A percentile compares a stretch with the other conserved stretches of the same genome.
Evolutionary conservation across 371 early-diverging fungal species (phyloP).

Genomic region (Apophysomyces elegans): DNA sequence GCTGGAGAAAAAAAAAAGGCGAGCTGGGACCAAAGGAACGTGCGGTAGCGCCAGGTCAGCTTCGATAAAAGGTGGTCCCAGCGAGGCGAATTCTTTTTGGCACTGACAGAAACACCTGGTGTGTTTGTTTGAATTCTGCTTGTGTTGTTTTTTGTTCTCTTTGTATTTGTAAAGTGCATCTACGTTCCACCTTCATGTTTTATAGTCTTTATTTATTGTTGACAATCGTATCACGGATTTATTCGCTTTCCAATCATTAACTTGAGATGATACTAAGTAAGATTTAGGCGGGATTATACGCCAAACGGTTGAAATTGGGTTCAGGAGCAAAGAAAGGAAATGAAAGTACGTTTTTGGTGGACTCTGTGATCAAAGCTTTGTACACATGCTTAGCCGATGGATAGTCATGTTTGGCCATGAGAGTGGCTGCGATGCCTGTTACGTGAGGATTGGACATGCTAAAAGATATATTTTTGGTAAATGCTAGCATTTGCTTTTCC

Average conservation of each 20-base stretch:
- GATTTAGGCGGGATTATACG: background rate
- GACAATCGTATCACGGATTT: too few species aligned
- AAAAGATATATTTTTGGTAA: background rate
- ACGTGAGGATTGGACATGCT: slow-evolving; percentile 79
- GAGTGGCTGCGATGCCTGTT: slow-evolving; percentile 51
- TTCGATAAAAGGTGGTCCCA: background rate
- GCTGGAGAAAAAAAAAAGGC: too few species aligned
- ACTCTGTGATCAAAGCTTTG: slow-evolving; percentile 17
- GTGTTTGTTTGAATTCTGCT: background rate
- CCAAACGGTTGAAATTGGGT: slow-evolving; percentile 12
- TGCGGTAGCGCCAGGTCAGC: background rate
- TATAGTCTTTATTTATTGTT: background rate
- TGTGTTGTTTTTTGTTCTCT: background rate
- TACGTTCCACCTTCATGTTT: background rate
- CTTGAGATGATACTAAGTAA: background rate
- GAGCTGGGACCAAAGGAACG: too few species aligned
- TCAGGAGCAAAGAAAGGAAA: background rate
- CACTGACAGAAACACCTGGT: background rate
- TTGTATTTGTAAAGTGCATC: background rate
- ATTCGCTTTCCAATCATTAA: background rate
- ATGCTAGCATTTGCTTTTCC: background rate
- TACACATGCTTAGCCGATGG: slow-evolving; percentile 27
- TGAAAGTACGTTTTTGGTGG: slow-evolving; percentile 20
- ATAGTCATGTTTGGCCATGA: slow-evolving; percentile 32
- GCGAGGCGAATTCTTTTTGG: slow-evolving; percentile 7